Base-by-base conservation (phyloP, 2,329 filamentous ascomycete genomes). In the Diaporthe longicolla region DNA sequence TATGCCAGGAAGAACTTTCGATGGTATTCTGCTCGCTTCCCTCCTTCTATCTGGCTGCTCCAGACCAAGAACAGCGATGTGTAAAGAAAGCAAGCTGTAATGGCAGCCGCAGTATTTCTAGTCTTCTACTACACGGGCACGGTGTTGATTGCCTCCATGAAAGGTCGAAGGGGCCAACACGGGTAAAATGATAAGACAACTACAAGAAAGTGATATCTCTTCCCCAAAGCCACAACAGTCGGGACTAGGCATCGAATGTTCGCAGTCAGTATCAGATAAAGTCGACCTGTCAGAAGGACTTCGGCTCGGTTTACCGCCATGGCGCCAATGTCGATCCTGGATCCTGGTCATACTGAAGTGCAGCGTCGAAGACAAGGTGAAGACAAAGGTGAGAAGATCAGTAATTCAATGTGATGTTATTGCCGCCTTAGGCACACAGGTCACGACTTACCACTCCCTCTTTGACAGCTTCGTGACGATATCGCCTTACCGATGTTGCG, bases 261-360 rank as follows among this genome's bases (percentile, higher is more conserved):
- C 32, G 48, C n/a, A 4, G 48, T 17, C 63, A 52, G n/a, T 68
- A 68, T 54, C 63, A 65, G 29, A 65, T 29, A 68, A 37, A 61
- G 29, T 37, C 57, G 55, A 71, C 43, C 40, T 15, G 54, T 70
- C 69, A 71, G 45, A 71, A 71, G 40, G 37, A 68, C 63, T 40
- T 61, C 54, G 69, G 55, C 45, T 37, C 29, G 52, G 10, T n/a
- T 61, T 52, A 32, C 55, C 55, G 54, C 32, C 69, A 59, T 13
- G 37, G n/a, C n/a, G 15, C n/a, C 35, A 35, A 24, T 24, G n/a
- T 29, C 35, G 21, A 40, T 19, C 21, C 43, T 50, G 40, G 24
- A 19, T 21, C 26, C 55, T 35, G 40, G 29, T 70, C 48, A 50
- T n/a, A 11, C 9, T 1, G 45, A 1, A 11, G 54, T 35, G 19